Evolutionary conservation across 345 rosid genomes (phyloP).

Genomic region (Trapa incisa): DNA sequence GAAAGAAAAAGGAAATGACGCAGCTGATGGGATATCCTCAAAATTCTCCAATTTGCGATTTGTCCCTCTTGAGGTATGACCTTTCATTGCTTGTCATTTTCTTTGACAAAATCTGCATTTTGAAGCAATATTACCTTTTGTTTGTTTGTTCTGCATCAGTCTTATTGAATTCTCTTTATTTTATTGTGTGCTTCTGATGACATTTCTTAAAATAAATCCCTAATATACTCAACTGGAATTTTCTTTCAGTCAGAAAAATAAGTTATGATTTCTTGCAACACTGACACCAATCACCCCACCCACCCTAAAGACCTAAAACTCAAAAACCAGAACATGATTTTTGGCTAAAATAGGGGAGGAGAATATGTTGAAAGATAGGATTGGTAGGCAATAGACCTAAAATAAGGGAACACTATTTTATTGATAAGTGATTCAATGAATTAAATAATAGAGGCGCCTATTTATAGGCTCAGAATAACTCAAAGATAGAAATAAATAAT

Average conservation of each 20-base stretch:
- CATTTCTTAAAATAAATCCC: not conserved
- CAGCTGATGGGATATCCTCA: slow-evolving; percentile 51
- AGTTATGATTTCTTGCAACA: not conserved
- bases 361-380: too few relatives aligned
- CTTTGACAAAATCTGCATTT: not conserved
- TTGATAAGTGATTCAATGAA: too few relatives aligned
- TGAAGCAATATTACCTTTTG: not conserved
- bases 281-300: not conserved
- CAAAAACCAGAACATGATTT: not conserved
- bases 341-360: not conserved
- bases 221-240: not conserved
- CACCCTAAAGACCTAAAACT: not conserved
- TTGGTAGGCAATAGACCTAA: too few relatives aligned
- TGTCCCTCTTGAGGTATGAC: slow-evolving; percentile 78
- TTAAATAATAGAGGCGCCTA: too few relatives aligned
- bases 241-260: not conserved
- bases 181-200: not conserved
- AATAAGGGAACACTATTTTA: too few relatives aligned
- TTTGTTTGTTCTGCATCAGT: not conserved
- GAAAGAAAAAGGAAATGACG: slow-evolving; percentile 69
- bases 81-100: slow-evolving; percentile 5
- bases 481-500: too few relatives aligned
- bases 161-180: not conserved
- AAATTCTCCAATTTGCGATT: slow-evolving; percentile 81
- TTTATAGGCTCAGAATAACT: too few relatives aligned